Evolutionary conservation across 805 yeast genomes (phyloP).

Genomic region (Starmerella lactis-condensi): DNA sequence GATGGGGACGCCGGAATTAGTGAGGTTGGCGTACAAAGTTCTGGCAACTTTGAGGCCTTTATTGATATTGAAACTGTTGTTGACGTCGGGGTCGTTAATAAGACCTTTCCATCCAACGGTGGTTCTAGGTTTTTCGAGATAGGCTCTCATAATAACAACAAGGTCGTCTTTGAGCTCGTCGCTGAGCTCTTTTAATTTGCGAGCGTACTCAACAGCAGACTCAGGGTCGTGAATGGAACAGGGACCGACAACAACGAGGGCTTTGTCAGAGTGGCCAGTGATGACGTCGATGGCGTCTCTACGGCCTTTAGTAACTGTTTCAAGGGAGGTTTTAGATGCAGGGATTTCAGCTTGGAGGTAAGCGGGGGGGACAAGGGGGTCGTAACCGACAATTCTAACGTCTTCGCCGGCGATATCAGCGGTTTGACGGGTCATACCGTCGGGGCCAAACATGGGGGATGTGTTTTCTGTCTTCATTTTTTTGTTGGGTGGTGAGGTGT

Average conservation of each 20-base stretch:
- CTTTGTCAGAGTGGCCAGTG: conserved; percentile 60
- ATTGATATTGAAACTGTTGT: conserved; percentile 82
- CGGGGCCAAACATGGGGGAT: conserved; percentile 22
- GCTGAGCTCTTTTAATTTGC: conserved; percentile 43
- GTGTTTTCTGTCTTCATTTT: conserved; percentile 3
- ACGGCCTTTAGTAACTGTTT: conserved; percentile 60
- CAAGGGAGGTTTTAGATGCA: conserved; percentile 34
- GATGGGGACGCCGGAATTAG: conserved; percentile 67
- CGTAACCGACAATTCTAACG: conserved; percentile 55
- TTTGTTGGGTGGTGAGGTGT: conserved; percentile 1
- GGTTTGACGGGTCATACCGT: conserved; percentile 14
- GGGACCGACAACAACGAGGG: conserved; percentile 82
- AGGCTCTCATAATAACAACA: conserved; percentile 87
- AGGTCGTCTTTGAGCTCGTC: conserved; percentile 60
- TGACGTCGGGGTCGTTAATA: conserved; percentile 89
- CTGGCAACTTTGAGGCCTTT: conserved; percentile 81
- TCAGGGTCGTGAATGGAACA: conserved; percentile 88
- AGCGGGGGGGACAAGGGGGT: conserved; percentile 87
- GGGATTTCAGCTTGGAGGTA: conserved; percentile 73
- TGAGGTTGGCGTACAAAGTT: conserved; percentile 64
- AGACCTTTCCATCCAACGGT: conserved; percentile 99
- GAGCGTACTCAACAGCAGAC: conserved; percentile 78
- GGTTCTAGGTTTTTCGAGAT: conserved; percentile 94
- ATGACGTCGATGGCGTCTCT: conserved; percentile 58
- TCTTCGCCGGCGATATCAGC: conserved; percentile 41